A percentile compares a stretch with the other conserved stretches of the same genome.
Conservation (phyloP, 2,329 filamentous ascomycete genomes). For the Penicillium sp. region DNA sequence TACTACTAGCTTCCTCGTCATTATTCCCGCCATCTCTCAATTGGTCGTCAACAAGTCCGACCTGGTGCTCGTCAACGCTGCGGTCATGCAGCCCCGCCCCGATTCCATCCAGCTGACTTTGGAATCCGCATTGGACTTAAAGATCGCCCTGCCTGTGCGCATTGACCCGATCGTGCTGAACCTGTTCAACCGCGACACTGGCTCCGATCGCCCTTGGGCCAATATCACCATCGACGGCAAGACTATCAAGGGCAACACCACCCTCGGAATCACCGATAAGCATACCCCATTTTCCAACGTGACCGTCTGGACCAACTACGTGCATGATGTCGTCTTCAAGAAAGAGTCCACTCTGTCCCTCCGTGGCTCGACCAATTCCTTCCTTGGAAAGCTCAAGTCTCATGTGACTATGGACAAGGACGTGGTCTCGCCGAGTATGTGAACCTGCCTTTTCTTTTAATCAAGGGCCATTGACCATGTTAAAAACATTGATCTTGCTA, state of each 20-base stretch:
- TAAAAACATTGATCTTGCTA: slow-evolving; percentile 11
- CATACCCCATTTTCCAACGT: slow-evolving; percentile 36
- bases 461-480: background rate
- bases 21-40: slow-evolving; percentile 51
- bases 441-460: background rate
- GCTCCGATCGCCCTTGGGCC: slow-evolving; percentile 38
- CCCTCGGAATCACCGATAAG: slow-evolving; percentile 33
- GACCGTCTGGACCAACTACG: slow-evolving; percentile 40
- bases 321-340: slow-evolving; percentile 41
- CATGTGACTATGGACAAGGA: slow-evolving; percentile 45
- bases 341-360: slow-evolving; percentile 36
- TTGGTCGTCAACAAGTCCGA: slow-evolving; percentile 45
- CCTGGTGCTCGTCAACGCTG: slow-evolving; percentile 45
- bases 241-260: slow-evolving; percentile 45
- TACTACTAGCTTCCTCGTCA: slow-evolving; percentile 45
- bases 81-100: slow-evolving; percentile 43
- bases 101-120: slow-evolving; percentile 44
- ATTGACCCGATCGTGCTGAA: slow-evolving; percentile 44
- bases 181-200: slow-evolving; percentile 42
- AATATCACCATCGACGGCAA: slow-evolving; percentile 32
- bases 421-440: slow-evolving; percentile 43
- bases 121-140: slow-evolving; percentile 44
- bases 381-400: slow-evolving; percentile 41
- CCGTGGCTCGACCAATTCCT: slow-evolving; percentile 38
- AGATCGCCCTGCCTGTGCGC: slow-evolving; percentile 43